phyloP scores from a whole-genome alignment of 108 stramenopile species.

The Schizochytrium sp. region DNA sequence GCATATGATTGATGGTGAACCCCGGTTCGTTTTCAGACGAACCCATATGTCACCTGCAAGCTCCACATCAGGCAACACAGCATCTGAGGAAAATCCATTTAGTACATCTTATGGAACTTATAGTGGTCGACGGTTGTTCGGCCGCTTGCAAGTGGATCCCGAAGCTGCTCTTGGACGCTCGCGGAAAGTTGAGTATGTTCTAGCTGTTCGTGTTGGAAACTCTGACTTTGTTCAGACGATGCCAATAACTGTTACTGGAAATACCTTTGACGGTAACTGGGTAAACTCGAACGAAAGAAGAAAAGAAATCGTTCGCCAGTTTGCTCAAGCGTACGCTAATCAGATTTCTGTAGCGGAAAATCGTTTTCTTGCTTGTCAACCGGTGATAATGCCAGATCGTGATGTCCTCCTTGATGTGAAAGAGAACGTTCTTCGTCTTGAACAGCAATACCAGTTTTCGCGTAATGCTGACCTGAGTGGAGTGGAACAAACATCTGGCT shows the following conservation, averaged over 20 bases:
- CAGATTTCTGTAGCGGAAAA: constrained; percentile 9
- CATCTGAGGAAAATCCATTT: too few species aligned
- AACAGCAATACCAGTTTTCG: neutral
- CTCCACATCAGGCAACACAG: too few species aligned
- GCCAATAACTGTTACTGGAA: neutral
- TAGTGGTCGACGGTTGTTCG: neutral
- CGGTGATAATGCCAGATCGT: constrained; percentile 24
- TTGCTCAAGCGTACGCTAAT: neutral
- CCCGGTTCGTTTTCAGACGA: neutral
- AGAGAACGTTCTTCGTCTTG: constrained; percentile 8
- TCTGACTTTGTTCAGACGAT: constrained; percentile 34
- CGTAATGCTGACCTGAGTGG: too few species aligned
- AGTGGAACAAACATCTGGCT: too few species aligned
- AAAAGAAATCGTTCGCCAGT: neutral
- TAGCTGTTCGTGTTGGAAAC: constrained; percentile 11
- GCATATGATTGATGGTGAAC: constrained; percentile 3
- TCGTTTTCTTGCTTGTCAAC: neutral
- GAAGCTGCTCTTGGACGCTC: neutral
- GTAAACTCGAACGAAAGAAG: neutral
- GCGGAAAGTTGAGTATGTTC: neutral
- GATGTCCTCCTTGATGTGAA: neutral
- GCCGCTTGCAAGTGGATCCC: neutral
- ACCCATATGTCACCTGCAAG: neutral
- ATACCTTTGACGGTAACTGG: constrained; percentile 21
- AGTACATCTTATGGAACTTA: neutral